Evolutionary conservation across 202 grass and related monocot species (phyloP), one percentile per base, ranked within the genome.

Genomic region (Zoysia matrella): DNA sequence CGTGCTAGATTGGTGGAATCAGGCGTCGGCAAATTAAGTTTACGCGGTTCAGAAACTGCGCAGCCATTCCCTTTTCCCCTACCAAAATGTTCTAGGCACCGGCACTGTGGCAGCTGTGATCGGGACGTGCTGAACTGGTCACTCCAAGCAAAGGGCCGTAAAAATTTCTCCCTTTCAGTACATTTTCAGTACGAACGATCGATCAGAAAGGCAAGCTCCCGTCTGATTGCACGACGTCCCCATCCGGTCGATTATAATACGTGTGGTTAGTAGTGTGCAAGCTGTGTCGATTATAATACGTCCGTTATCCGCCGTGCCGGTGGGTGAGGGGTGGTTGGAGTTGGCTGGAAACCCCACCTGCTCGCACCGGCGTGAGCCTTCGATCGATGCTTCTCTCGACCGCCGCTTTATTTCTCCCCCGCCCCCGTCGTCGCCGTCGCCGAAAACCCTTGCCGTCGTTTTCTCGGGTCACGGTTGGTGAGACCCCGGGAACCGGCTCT

Each of bases 271-370:
- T 70, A 80, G 65, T 30, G 69, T 47, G 58, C 22, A 75, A 40
- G 11, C 52, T 47, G 48, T 74, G 22, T 30, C 22, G 22, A 30
- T 30, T 30, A 30, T 30, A 30, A 30, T 30, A 30, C 22, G 22
- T 61, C 77, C 52, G 77, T 75, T 69, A 50, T 14, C 12, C 60
- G 4, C 67, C 65, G 11, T n/a, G 13, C 41, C 42, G 53, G 79
- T 83, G 74, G 83, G 56, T 86, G 79, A 64, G 44, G 40, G 73
- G 22, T 90, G 11, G 88, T 69, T 90, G 80, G 79, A 90, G 88
- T 90, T 90, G 88, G 88, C 88, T 67, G 68, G 88, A 86, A 90
- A 30, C 22, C 22, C 22, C 60, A 30, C 60, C 10, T n/a, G 39
- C 4, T 45, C 0, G 11, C 5, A 16, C 62, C 43, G 49, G 53